Base-by-base conservation (phyloP, 768 basidiomycete species). In the Hygrocybe punicea region DNA sequence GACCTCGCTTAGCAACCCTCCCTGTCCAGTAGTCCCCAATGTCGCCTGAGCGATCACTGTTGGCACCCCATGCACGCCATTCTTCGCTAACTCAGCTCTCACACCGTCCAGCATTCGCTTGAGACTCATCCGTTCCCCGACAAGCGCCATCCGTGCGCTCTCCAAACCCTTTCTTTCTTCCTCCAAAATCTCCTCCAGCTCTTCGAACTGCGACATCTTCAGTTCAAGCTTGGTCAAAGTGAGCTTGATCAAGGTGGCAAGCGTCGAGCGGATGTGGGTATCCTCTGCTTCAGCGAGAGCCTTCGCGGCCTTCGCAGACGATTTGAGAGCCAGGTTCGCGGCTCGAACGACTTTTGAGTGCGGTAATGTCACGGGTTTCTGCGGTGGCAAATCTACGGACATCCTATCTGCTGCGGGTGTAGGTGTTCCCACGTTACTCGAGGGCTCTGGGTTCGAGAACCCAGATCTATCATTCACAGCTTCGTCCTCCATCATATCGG, bases 131-230 rank as follows among this genome's bases (percentile, higher is more conserved):
- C 93, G 81, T 67, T 98, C 96, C 64, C 81, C 86, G 53, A 91
- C 84, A 40, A 98, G 75, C 37, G 84, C 81, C 73, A 91, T 79
- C 54, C 91, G 81, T 19, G 89, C 85, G 47, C 85, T 84, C 77
- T 99, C 97, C 44, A 99, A 73, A 35, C 83, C 78, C 59, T 88
- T 82, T 55, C 93, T 81, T 72, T 99, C 97, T 52, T 92, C 87
- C 69, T 98, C 97, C 51, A 99, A 76, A 8, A 93, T 75, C 48
- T 90, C 88, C 69, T 99, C 97, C 56, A 99, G 77, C 70, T 92
- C 87, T 69, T 98, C 97, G 65, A 98, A 98, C 69, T 95, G 91
- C 1, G 83, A 74, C 85, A 94, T 91, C 79, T 99, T 98, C 53
- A 96, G 77, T 67, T 98, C 95, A 36, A 98, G 84, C 72, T 98